These are phyloP conservation scores for Boletellus ananas DNA, from an alignment of 768 basidiomycete species.

Conservation along the genomic window DNA sequence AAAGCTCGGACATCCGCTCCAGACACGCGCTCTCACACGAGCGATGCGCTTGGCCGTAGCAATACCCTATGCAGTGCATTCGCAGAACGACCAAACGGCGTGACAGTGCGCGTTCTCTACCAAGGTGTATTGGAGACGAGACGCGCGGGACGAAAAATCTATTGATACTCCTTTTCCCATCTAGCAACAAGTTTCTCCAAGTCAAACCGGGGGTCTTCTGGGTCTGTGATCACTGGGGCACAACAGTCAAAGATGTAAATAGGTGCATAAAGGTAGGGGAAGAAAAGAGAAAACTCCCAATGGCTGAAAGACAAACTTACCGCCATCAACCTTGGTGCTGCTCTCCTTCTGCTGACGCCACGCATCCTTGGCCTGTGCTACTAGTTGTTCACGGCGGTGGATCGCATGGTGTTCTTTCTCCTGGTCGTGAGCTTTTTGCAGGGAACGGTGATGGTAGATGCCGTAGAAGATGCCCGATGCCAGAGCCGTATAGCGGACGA, in stretches of 20 bases:
- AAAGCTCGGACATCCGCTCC: too few relatives aligned
- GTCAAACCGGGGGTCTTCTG: constrained; percentile 94
- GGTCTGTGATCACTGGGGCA: constrained; percentile 78
- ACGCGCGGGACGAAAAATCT: constrained; percentile 25
- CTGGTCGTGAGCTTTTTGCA: constrained; percentile 77
- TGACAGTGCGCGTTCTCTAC: constrained; percentile 21
- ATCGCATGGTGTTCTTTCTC: constrained; percentile 71
- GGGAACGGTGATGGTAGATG: constrained; percentile 84
- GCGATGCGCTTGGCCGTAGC: not conserved
- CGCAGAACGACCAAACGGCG: not conserved
- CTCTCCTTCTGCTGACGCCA: constrained; percentile 76
- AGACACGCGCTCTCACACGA: not conserved
- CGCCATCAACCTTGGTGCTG: constrained; percentile 42
- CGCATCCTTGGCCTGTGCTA: constrained; percentile 85
- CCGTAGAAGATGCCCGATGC: constrained; percentile 86
- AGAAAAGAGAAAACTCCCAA: not conserved
- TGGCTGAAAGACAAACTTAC: constrained; percentile 41
- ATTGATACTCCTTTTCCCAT: constrained; percentile 68
- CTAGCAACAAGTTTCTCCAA: constrained; percentile 83
- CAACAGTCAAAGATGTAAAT: constrained; percentile 10
- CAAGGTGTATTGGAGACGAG: constrained; percentile 25
- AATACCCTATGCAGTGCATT: constrained; percentile 2
- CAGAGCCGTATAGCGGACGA: constrained; percentile 91
- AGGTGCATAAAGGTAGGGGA: not conserved
- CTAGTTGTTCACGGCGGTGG: constrained; percentile 70